These are phyloP conservation scores for Catharanthus roseus DNA, from an alignment of 257 asterid genomes.

Conservation along the genomic window DNA sequence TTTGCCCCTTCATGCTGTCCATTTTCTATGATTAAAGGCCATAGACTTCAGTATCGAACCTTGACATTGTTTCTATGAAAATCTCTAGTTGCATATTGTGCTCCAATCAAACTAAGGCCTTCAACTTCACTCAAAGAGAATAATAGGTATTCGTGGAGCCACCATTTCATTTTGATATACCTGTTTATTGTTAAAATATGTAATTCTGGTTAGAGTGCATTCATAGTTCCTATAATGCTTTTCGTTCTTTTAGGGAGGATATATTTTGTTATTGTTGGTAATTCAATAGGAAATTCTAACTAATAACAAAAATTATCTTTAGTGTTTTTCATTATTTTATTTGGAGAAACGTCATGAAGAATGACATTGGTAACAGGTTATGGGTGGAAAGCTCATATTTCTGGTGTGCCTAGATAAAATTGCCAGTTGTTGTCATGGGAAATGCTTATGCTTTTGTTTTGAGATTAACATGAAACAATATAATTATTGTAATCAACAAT, in stretches of 20 bases:
- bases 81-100: not conserved
- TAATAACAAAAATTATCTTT: not conserved
- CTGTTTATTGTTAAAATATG: not conserved
- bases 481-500: no score
- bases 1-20: not conserved
- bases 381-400: no score
- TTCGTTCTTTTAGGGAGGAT: not conserved
- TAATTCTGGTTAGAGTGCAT: not conserved
- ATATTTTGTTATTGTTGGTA: not conserved
- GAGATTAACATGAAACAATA: not conserved
- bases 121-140: not conserved
- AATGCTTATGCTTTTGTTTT: not conserved
- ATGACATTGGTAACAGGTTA: not conserved
- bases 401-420: no score
- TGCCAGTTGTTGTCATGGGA: not conserved
- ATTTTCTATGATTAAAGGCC: not conserved
- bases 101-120: not conserved
- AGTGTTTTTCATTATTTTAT: no score
- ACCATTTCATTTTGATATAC: not conserved
- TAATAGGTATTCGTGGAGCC: not conserved
- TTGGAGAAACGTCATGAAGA: not conserved
- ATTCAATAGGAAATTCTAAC: not conserved
- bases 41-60: not conserved
- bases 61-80: not conserved
- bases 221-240: not conserved